A percentile compares a stretch with the other conserved stretches of the same genome.
phyloP scores from a whole-genome alignment of 2,329 filamentous ascomycete genomes.

The Lomentospora prolificans region DNA sequence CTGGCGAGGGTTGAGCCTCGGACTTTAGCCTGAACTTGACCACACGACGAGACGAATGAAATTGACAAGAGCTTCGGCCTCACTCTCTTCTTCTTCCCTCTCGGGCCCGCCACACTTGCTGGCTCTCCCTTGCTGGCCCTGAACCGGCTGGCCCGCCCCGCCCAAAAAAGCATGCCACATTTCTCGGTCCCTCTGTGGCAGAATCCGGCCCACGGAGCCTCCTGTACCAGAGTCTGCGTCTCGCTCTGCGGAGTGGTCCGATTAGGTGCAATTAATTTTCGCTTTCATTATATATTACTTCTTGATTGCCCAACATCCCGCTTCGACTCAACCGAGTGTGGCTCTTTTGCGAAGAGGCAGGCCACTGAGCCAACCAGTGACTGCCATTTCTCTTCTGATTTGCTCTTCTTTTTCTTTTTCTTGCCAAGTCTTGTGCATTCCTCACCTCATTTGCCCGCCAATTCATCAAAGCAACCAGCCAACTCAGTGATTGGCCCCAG shows the following conservation, averaged over 20 bases:
- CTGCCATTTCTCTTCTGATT: neutral
- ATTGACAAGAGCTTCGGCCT: neutral
- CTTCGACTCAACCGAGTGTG: neutral
- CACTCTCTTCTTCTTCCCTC: neutral
- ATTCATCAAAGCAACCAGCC: too few species aligned
- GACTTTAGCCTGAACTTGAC: neutral
- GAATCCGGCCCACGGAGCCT: neutral
- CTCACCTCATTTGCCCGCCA: too few species aligned
- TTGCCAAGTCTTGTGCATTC: too few species aligned
- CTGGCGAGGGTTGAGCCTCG: neutral
- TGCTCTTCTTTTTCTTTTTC: neutral
- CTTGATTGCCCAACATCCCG: neutral
- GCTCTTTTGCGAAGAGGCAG: neutral
- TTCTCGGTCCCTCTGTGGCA: neutral
- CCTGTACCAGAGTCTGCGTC: neutral
- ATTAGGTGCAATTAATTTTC: conserved; percentile 2
- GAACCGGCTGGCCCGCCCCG: too few species aligned
- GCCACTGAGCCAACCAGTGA: neutral
- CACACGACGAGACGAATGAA: too few species aligned
- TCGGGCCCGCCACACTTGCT: neutral
- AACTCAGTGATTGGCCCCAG: neutral
- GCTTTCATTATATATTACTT: neutral
- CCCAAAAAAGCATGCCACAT: neutral
- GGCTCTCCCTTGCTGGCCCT: too few species aligned
- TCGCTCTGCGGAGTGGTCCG: neutral